Evolutionary conservation across 164 flowering plant genomes (phyloP).

Genomic region (Tetrastigma voinierianum): DNA sequence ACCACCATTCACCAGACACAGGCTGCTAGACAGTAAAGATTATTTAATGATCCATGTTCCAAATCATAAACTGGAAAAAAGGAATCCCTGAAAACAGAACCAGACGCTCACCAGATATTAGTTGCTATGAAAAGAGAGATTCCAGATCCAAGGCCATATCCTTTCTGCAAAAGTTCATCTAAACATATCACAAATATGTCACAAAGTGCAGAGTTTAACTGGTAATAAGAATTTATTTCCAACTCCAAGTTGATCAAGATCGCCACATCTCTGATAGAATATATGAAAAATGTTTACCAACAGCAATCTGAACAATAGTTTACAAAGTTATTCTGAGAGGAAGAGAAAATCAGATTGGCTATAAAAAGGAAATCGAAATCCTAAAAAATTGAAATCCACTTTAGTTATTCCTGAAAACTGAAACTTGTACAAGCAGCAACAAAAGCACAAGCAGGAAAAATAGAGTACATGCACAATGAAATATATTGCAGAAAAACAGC

Average conservation of each 20-base stretch:
- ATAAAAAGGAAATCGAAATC: not conserved
- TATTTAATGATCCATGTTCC: no score
- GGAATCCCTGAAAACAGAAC: not conserved
- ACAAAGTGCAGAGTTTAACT: conserved; percentile 65
- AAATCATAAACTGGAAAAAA: no score
- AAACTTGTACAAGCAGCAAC: no score
- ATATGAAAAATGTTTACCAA: conserved; percentile 71
- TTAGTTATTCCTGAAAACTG: no score
- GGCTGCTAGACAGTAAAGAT: no score
- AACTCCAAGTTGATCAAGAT: conserved; percentile 67
- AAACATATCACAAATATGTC: conserved; percentile 71
- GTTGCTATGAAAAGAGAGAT: conserved; percentile 73
- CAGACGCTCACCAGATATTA: conserved; percentile 57
- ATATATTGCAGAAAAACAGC: no score
- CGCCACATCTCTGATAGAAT: conserved; percentile 78
- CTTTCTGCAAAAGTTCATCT: conserved; percentile 71
- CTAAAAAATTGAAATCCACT: not conserved
- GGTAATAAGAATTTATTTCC: conserved; percentile 65
- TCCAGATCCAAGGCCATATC: conserved; percentile 74
- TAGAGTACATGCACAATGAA: no score
- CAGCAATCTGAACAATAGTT: conserved; percentile 58
- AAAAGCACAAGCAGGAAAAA: no score
- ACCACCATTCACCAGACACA: no score
- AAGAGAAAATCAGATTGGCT: not conserved
- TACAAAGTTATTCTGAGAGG: no score